These are phyloP conservation scores for Umbellularia californica DNA, from an alignment of 164 flowering plant species.

Conservation along the genomic window DNA sequence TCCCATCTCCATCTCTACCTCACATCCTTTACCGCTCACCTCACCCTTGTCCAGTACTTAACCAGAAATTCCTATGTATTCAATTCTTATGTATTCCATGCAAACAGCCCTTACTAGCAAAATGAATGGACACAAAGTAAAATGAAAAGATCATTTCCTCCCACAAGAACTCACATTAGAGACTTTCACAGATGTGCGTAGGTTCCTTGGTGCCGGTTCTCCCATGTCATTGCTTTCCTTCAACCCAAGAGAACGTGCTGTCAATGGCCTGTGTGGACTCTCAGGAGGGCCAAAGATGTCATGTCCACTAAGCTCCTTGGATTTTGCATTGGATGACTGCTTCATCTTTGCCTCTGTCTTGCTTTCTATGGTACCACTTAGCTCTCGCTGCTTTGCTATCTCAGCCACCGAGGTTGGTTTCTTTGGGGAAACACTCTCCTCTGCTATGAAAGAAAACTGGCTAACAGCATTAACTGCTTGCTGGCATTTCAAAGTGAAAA, in stretches of 20 bases:
- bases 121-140: not conserved
- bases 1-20: too few relatives aligned
- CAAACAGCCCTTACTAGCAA: not conserved
- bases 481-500: conserved; percentile 30
- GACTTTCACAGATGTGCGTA: conserved; percentile 57
- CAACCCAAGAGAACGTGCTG: conserved; percentile 49
- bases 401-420: conserved; percentile 72
- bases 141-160: not conserved
- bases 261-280: conserved; percentile 48
- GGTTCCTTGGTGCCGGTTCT: conserved; percentile 51
- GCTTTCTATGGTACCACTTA: conserved; percentile 79
- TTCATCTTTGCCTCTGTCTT: conserved; percentile 57
- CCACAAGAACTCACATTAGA: conserved; percentile 42
- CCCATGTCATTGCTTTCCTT: conserved; percentile 57
- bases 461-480: conserved; percentile 83
- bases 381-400: conserved; percentile 94
- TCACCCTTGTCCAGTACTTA: too few relatives aligned
- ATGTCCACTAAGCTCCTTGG: conserved; percentile 89
- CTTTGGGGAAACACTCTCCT: conserved; percentile 68
- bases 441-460: conserved; percentile 83
- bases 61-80: too few relatives aligned
- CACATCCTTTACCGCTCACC: too few relatives aligned
- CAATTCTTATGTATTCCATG: too few relatives aligned
- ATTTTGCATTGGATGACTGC: conserved; percentile 76
- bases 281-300: conserved; percentile 93